Percentiles rank a stretch among this genome's conserved stretches.
Evolutionary conservation across 371 early-diverging fungal genomes (phyloP).

Genomic region (Batkoa obscura): DNA sequence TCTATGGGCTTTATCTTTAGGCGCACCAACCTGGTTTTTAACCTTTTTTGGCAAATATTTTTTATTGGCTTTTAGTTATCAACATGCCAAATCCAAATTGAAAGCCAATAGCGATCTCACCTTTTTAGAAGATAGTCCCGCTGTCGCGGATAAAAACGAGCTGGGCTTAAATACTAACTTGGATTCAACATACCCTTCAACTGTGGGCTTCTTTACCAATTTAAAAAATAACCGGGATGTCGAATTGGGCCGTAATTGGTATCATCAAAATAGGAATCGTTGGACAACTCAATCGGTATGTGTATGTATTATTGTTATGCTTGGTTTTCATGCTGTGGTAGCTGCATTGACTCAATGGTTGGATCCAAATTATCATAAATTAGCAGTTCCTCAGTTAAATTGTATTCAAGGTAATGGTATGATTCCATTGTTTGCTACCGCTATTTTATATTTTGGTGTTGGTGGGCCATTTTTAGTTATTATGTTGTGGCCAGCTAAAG

Average conservation of each 20-base stretch:
- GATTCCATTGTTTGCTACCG: background rate
- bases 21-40: background rate
- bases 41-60: slow-evolving; percentile 1
- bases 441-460: background rate
- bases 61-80: background rate
- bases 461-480: background rate
- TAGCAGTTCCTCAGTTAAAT: background rate
- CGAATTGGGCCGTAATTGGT: background rate
- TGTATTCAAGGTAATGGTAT: background rate
- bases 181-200: too few relatives aligned
- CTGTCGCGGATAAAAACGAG: background rate
- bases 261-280: background rate
- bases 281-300: background rate
- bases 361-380: background rate
- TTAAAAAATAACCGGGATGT: background rate
- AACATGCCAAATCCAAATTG: background rate
- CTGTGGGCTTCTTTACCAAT: too few relatives aligned
- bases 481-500: background rate
- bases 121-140: background rate
- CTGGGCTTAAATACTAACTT: too few relatives aligned
- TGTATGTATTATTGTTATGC: background rate
- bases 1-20: background rate
- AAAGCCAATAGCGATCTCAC: background rate
- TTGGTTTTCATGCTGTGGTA: background rate
- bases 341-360: background rate